Base-by-base conservation (phyloP, 257 asterid genomes). In the Cinchona pubescens region DNA sequence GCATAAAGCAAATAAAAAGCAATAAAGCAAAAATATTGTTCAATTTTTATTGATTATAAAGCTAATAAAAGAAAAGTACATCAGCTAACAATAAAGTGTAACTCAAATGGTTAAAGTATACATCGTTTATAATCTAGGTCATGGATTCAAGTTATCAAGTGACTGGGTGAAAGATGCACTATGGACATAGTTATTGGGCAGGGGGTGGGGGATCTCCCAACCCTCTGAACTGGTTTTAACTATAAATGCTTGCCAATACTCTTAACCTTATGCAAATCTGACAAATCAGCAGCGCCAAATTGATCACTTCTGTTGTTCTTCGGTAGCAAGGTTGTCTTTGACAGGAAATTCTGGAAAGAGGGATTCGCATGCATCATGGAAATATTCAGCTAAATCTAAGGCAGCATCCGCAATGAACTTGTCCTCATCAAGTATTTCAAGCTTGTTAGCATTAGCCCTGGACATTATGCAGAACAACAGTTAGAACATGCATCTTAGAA, bases 401-500 rank as follows among this genome's bases (percentile, higher is more conserved):
- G 89, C 87, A 65, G 85, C 82, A 63, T 67, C 76, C 1, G 89
- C 96, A 51, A 70, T 76, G n/a, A 40, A 21, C 81, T 79, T 89
- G 86, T 92, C 93, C 76, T 84, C 88, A 53, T 86, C 89, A 56
- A 83, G 48, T 76, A 79, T 84, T 55, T 70, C 79, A 66, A 82
- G 75, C 69, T 73, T 72, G 63, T 70, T 43, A 11, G 15, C 62
- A 59, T 63, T 49, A 30, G 69, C 82, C 84, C 77, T 74, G 13
- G 64, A 21, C n/a, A 67, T 23, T 3, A 37, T n/a, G 56, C 48
- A 59, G 32, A 16, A 73, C 2, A 62, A 48, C 25, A 43, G 30
- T 51, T 49, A 35, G 62, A 32, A 45, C 38, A 56, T 51, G n/a
- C 15, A 0, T 18, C 14, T n/a, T n/a, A 45, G 60, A 68, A 15